Evolutionary conservation across 305 asterid genomes (phyloP), one percentile per base, ranked within the genome.

Genomic region (Ilex paraguariensis): DNA sequence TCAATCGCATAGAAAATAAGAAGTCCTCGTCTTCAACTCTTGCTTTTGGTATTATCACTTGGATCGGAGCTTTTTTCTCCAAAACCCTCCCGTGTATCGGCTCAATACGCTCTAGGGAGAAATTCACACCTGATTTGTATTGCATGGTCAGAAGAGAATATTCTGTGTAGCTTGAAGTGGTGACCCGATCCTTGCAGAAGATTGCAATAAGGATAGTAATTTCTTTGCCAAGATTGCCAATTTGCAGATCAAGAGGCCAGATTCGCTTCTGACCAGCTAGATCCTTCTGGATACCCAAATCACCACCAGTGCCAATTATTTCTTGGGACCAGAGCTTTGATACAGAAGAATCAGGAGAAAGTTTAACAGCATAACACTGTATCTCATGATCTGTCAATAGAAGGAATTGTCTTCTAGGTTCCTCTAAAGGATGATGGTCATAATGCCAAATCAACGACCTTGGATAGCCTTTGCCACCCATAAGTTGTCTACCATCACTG

Each of bases 71-170:
- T 68, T 83, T 89, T 67, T 81, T 87, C 81, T 91, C 98, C 82
- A 88, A 78, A 72, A 91, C 66, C 50, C 75, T 80, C 66, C 81
- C 89, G 69, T 80, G 83, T 44, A 70, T 70, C 61, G 95, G 81
- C 73, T 77, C 77, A 13, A 70, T 65, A 61, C 31, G 48, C 50
- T 74, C 80, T 36, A 73, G 31, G 51, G 70, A 67, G 61, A 83
- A 69, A 73, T 79, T 74, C 17, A 85, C 77, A 67, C 95, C 91
- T 68, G 96, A 82, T 75, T 77, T 88, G 69, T 87, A 87, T 77
- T 91, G 96, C 98, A 91, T 83, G 63, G 95, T 88, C 72, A 91
- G 80, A 73, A 88, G 96, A 40, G 95, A 91, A 78, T 88, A 88
- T 75, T 91, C 95, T 15, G 90, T 91, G 87, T 91, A 88, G 87